Evolutionary conservation across 768 basidiomycete genomes (phyloP).

Genomic region (Tephrocybe sp.): DNA sequence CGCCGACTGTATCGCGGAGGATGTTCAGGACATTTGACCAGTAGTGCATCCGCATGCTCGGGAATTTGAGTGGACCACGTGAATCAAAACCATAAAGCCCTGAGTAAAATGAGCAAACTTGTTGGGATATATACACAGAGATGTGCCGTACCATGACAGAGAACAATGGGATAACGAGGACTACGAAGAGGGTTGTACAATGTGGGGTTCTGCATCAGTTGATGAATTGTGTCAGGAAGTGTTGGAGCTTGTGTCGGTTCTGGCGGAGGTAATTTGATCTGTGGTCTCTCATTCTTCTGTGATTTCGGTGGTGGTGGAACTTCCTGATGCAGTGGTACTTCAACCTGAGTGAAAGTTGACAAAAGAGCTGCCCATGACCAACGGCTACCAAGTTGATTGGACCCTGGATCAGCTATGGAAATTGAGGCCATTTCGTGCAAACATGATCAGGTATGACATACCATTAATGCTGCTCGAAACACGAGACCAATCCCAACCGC

Average conservation of each 20-base stretch:
- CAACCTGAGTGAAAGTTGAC: conserved; percentile 19
- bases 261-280: conserved; percentile 17
- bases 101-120: conserved; percentile 28
- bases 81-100: conserved; percentile 96
- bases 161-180: conserved; percentile 87
- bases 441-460: neutral
- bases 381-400: conserved; percentile 14
- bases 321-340: conserved; percentile 11
- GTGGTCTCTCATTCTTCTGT: conserved; percentile 9
- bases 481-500: conserved; percentile 24
- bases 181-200: conserved; percentile 76
- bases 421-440: neutral
- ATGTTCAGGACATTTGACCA: conserved; percentile 89
- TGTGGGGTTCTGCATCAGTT: conserved; percentile 72
- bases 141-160: conserved; percentile 82
- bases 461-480: conserved; percentile 4
- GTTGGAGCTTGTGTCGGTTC: conserved; percentile 19
- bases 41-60: conserved; percentile 86
- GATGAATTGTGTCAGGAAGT: conserved; percentile 56
- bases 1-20: conserved; percentile 77
- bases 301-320: conserved; percentile 20
- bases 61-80: conserved; percentile 79
- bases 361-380: conserved; percentile 29
- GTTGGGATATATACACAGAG: neutral
- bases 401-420: conserved; percentile 1